These are phyloP conservation scores for Chaetothyriales sp. DNA, from an alignment of 2,329 filamentous ascomycete genomes.

Conservation along the genomic window DNA sequence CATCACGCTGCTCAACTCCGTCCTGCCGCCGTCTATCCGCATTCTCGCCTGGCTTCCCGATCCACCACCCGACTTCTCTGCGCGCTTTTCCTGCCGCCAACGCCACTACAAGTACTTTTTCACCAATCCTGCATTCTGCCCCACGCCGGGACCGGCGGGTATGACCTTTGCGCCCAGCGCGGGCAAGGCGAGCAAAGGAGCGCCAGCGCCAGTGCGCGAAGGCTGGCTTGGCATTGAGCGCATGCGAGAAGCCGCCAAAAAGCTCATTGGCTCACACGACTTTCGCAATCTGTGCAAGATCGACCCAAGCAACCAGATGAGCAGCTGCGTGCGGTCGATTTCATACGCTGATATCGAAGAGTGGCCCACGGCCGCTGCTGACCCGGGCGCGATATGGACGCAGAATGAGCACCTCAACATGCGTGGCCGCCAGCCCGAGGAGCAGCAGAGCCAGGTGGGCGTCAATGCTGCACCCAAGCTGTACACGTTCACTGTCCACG, in stretches of 20 bases:
- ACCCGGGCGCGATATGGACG: conserved; percentile 45
- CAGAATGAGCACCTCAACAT: conserved; percentile 22
- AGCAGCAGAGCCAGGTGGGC: conserved; percentile 3
- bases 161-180: conserved; percentile 20
- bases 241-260: conserved; percentile 70
- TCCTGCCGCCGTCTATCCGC: conserved; percentile 80
- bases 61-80: conserved; percentile 67
- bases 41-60: conserved; percentile 85
- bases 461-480: conserved; percentile 41
- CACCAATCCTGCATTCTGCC: conserved; percentile 77
- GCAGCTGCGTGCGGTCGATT: conserved; percentile 66
- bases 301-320: conserved; percentile 77
- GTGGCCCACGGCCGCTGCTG: conserved; percentile 35
- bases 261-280: conserved; percentile 74
- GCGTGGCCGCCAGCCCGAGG: conserved; percentile 2
- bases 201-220: conserved; percentile 33
- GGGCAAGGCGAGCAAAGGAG: neutral
- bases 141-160: conserved; percentile 44
- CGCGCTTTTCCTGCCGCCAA: conserved; percentile 83
- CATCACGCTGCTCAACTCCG: conserved; percentile 65
- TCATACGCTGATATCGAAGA: conserved; percentile 67
- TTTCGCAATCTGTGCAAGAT: conserved; percentile 97
- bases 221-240: conserved; percentile 75
- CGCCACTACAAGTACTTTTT: conserved; percentile 95
- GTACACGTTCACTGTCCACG: conserved; percentile 78